phyloP scores from a whole-genome alignment of 2,329 filamentous ascomycete genomes.

The Colletotrichum brevisporum region DNA sequence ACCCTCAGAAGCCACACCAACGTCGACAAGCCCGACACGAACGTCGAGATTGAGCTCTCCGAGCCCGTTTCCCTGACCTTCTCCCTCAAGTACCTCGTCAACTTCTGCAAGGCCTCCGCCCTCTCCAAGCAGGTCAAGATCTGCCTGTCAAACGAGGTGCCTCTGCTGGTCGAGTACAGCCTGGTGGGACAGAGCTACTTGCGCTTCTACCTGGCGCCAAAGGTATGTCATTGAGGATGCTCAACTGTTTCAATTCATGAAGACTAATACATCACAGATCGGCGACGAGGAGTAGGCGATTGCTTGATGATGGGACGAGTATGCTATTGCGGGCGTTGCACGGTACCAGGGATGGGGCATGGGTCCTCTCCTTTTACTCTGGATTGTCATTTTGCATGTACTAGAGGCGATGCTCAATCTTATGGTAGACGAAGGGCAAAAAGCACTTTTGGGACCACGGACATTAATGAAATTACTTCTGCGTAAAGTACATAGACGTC shows the following conservation, averaged over 20 bases:
- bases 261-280: conserved; percentile 48
- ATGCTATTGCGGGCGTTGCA: conserved; percentile 40
- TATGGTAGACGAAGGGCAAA: conserved; percentile 34
- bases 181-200: conserved; percentile 87
- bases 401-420: conserved; percentile 30
- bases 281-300: conserved; percentile 55
- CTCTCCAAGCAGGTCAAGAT: conserved; percentile 89
- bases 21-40: conserved; percentile 88
- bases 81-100: conserved; percentile 98
- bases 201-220: conserved; percentile 97
- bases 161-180: conserved; percentile 92
- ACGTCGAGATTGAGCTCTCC: conserved; percentile 89
- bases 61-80: conserved; percentile 97
- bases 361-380: conserved; percentile 34
- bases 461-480: conserved; percentile 38
- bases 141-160: conserved; percentile 95
- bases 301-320: conserved; percentile 29
- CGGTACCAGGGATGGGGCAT: conserved; percentile 33
- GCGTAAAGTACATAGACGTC: conserved; percentile 8
- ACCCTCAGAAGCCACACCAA: conserved; percentile 90
- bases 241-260: background rate
- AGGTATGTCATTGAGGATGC: conserved; percentile 70
- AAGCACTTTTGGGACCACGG: conserved; percentile 38
- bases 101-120: conserved; percentile 98
- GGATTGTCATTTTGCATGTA: conserved; percentile 40